Conservation (phyloP, 1,139 yeast species). For the Yamadazyma buinensis region DNA sequence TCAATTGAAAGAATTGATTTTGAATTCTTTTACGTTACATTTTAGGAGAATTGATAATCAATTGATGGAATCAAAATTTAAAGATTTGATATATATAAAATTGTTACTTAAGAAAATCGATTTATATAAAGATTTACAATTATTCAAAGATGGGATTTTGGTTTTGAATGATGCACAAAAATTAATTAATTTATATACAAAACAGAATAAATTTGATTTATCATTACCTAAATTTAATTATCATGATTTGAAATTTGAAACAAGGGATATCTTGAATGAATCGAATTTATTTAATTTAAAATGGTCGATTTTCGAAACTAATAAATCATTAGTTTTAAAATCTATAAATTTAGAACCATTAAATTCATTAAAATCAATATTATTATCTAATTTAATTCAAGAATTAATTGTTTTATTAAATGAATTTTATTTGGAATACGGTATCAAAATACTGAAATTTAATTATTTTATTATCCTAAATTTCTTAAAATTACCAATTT, state of each 20-base stretch:
- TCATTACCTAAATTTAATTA: slow-evolving; percentile 10
- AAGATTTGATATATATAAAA: slow-evolving; percentile 9
- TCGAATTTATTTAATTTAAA: slow-evolving; percentile 26
- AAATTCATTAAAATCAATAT: slow-evolving; percentile 30
- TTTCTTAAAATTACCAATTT: slow-evolving; percentile 26
- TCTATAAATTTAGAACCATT: slow-evolving; percentile 24
- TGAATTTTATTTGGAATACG: slow-evolving; percentile 27
- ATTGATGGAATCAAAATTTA: slow-evolving; percentile 6
- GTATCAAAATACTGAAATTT: slow-evolving; percentile 23
- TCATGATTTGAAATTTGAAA: slow-evolving; percentile 8
- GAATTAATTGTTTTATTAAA: slow-evolving; percentile 34
- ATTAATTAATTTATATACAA: slow-evolving; percentile 24
- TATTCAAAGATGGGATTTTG: slow-evolving; percentile 55
- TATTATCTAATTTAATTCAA: slow-evolving; percentile 31
- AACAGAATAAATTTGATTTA: slow-evolving; percentile 13
- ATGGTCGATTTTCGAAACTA: slow-evolving; percentile 24
- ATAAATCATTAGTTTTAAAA: slow-evolving; percentile 23
- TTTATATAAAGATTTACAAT: slow-evolving; percentile 43
- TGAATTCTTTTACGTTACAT: slow-evolving; percentile 53
- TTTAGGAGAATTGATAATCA: slow-evolving; percentile 26
- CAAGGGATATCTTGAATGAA: slow-evolving; percentile 9
- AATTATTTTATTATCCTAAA: slow-evolving; percentile 27
- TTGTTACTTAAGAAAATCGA: slow-evolving; percentile 24
- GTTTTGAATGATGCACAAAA: slow-evolving; percentile 41
- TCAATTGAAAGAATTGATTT: slow-evolving; percentile 48